These are phyloP conservation scores for Cornus controversa DNA, from an alignment of 148 eudicot species.

Conservation along the genomic window DNA sequence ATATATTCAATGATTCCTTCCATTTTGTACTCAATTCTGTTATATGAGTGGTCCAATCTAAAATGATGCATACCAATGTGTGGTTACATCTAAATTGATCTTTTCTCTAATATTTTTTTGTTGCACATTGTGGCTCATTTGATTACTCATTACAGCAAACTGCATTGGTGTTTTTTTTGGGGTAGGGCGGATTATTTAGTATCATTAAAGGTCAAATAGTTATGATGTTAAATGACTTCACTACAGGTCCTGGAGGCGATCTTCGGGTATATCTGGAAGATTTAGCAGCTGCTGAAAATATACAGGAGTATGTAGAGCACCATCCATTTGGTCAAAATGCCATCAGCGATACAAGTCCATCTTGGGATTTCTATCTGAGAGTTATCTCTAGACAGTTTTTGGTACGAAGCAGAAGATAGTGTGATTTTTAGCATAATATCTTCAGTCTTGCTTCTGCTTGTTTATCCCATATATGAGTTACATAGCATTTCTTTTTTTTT, in stretches of 20 bases:
- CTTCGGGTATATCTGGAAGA: constrained; percentile 70
- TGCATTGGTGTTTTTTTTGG: too few relatives aligned
- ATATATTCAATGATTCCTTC: background rate
- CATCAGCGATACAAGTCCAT: constrained; percentile 60
- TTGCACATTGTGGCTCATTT: background rate
- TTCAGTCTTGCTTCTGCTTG: background rate
- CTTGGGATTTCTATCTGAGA: constrained; percentile 65
- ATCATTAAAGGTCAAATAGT: background rate
- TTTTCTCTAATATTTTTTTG: too few relatives aligned
- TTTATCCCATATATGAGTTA: background rate
- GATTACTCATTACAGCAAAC: background rate
- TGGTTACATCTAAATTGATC: background rate
- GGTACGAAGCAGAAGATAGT: constrained; percentile 10
- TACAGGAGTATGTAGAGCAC: constrained; percentile 55
- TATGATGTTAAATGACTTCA: background rate
- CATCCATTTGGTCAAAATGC: constrained; percentile 84
- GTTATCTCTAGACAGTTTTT: constrained; percentile 44
- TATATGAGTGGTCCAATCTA: too few relatives aligned
- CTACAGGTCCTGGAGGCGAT: constrained; percentile 76
- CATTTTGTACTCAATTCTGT: background rate
- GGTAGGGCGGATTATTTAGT: too few relatives aligned
- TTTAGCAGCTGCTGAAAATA: constrained; percentile 53
- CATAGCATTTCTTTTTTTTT: background rate
- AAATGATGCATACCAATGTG: too few relatives aligned
- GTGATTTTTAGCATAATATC: background rate